phyloP scores from a whole-genome alignment of 1,139 yeast species.

The Geotrichum phurueaensis region DNA sequence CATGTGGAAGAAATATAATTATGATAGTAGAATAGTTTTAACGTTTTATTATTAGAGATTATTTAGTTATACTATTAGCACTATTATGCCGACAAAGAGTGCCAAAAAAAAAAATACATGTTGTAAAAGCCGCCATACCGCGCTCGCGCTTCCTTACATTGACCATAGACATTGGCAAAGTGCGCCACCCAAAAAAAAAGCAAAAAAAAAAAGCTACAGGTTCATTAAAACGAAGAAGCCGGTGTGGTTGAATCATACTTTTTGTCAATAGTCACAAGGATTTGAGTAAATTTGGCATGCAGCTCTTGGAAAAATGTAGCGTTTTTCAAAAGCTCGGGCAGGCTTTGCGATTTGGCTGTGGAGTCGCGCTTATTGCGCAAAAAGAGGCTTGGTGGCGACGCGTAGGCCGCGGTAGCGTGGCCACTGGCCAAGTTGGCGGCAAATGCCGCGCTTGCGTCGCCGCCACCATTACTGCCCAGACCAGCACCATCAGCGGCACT shows the following conservation, averaged over 20 bases:
- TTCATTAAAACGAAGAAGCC: too few relatives aligned
- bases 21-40: too few relatives aligned
- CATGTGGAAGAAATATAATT: too few relatives aligned
- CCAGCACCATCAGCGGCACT: not conserved
- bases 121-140: too few relatives aligned
- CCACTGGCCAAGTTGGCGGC: not conserved
- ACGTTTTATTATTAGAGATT: too few relatives aligned
- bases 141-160: too few relatives aligned
- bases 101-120: too few relatives aligned
- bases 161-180: too few relatives aligned
- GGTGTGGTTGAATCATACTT: not conserved
- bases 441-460: not conserved
- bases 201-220: too few relatives aligned
- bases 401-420: not conserved
- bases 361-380: constrained; percentile 43
- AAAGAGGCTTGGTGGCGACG: constrained; percentile 43
- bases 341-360: constrained; percentile 44
- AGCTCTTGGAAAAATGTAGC: constrained; percentile 52
- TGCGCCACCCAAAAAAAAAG: too few relatives aligned
- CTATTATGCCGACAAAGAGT: too few relatives aligned
- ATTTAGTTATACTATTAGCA: too few relatives aligned
- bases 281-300: constrained; percentile 44
- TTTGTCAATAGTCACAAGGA: constrained; percentile 34
- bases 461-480: not conserved
- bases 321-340: constrained; percentile 58